Conservation (phyloP, 2,329 filamentous ascomycete species). For the Xylaria multiplex region DNA sequence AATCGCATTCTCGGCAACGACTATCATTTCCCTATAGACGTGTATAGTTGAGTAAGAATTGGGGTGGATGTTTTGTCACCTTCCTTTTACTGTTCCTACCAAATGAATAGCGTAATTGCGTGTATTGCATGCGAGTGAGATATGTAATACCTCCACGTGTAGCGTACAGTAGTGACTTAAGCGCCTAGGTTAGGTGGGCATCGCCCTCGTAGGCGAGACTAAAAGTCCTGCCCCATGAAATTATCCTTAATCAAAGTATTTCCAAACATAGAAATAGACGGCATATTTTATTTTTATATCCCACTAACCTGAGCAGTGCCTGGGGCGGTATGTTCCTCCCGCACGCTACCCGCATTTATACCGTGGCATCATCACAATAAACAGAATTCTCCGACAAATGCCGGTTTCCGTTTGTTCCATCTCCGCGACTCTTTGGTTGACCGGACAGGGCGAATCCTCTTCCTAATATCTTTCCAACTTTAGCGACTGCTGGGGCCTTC, state of each 20-base stretch:
- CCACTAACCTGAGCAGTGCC: too few species aligned
- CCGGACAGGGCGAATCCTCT: neutral
- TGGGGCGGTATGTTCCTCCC: too few species aligned
- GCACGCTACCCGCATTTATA: too few species aligned
- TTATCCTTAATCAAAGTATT: too few species aligned
- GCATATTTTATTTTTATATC: too few species aligned
- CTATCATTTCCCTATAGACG: conserved; percentile 5
- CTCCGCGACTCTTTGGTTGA: neutral
- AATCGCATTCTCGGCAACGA: conserved; percentile 6
- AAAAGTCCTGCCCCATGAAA: too few species aligned
- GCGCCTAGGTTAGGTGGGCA: too few species aligned
- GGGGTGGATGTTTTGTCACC: neutral
- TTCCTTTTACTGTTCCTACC: conserved; percentile 8
- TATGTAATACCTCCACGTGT: too few species aligned
- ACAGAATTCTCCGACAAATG: neutral
- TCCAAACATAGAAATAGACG: too few species aligned
- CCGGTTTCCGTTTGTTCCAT: neutral
- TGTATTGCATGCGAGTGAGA: too few species aligned
- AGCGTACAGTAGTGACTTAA: too few species aligned
- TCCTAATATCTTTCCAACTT: neutral
- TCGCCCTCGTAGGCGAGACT: too few species aligned
- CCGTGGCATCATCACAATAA: neutral
- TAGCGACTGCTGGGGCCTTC: conserved; percentile 8
- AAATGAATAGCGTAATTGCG: neutral
- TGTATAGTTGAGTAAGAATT: neutral